A percentile compares a stretch with the other conserved stretches of the same genome.
These are phyloP conservation scores for Penicillium sp. DNA, from an alignment of 2,329 filamentous ascomycete species.

Conservation along the genomic window DNA sequence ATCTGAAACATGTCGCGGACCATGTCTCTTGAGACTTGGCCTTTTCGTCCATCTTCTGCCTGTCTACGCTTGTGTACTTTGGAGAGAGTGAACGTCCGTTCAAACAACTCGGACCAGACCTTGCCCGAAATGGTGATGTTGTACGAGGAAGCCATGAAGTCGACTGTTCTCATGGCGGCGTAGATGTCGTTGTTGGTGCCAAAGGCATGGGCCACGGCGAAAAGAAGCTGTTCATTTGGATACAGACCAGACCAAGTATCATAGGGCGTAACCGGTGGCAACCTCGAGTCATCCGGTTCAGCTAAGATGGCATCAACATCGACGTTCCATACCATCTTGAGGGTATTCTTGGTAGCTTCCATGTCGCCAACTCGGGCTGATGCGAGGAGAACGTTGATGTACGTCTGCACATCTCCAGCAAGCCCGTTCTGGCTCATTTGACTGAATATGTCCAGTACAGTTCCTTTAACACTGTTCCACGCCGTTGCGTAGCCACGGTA, in stretches of 20 bases:
- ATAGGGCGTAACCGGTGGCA: conserved; percentile 43
- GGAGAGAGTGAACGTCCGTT: conserved; percentile 64
- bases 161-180: conserved; percentile 59
- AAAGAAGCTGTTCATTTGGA: conserved; percentile 61
- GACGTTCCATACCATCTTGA: conserved; percentile 57
- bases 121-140: conserved; percentile 55
- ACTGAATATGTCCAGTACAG: conserved; percentile 46
- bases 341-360: conserved; percentile 46
- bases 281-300: conserved; percentile 32
- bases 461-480: conserved; percentile 33
- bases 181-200: conserved; percentile 65
- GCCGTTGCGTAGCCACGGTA: conserved; percentile 36
- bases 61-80: conserved; percentile 24
- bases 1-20: conserved; percentile 57
- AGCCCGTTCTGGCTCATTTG: conserved; percentile 50
- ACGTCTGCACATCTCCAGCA: conserved; percentile 53
- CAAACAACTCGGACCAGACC: conserved; percentile 67
- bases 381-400: conserved; percentile 54
- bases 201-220: conserved; percentile 67
- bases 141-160: conserved; percentile 63
- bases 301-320: conserved; percentile 46
- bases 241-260: conserved; percentile 53
- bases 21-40: conserved; percentile 44
- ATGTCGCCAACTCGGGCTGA: conserved; percentile 55
- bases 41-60: conserved; percentile 17